phyloP scores from a whole-genome alignment of 352 stramenopile species.

The Pythium phragmiticola region DNA sequence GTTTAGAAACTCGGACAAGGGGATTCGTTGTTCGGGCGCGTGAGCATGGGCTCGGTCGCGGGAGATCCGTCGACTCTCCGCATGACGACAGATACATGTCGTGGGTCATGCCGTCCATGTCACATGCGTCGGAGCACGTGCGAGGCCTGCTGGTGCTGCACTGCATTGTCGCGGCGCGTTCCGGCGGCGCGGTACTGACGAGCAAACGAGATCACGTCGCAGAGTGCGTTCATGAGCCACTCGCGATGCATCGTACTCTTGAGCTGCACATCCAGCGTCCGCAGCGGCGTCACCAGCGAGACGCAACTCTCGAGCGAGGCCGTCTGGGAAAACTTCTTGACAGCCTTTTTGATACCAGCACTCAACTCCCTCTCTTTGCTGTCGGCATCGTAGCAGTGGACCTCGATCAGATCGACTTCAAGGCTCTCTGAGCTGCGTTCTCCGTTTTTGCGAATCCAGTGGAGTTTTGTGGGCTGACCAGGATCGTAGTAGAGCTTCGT shows the following conservation, averaged over 20 bases:
- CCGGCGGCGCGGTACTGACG: constrained; percentile 56
- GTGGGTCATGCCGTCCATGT: not conserved
- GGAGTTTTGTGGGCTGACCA: constrained; percentile 57
- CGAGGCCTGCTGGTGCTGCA: constrained; percentile 1
- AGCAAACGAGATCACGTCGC: constrained; percentile 63
- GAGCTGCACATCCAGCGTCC: constrained; percentile 66
- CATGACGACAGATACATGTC: too few species aligned
- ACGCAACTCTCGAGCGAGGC: constrained; percentile 45
- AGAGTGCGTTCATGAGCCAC: constrained; percentile 70
- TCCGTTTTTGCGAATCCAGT: constrained; percentile 77
- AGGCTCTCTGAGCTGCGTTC: constrained; percentile 67
- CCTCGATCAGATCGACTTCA: constrained; percentile 46
- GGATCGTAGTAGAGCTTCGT: constrained; percentile 75
- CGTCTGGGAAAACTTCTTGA: constrained; percentile 30
- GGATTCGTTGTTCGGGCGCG: too few species aligned
- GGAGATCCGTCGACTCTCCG: too few species aligned
- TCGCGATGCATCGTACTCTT: constrained; percentile 68
- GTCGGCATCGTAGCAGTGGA: constrained; percentile 32
- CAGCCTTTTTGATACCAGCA: constrained; percentile 48
- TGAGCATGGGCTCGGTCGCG: too few species aligned
- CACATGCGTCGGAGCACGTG: constrained; percentile 24
- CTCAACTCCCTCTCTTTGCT: constrained; percentile 23
- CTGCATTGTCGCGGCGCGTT: constrained; percentile 19
- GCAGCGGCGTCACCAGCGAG: constrained; percentile 46
- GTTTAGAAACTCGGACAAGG: too few species aligned